Evolutionary conservation across 345 rosid genomes (phyloP).

Genomic region (Psidium guajava): DNA sequence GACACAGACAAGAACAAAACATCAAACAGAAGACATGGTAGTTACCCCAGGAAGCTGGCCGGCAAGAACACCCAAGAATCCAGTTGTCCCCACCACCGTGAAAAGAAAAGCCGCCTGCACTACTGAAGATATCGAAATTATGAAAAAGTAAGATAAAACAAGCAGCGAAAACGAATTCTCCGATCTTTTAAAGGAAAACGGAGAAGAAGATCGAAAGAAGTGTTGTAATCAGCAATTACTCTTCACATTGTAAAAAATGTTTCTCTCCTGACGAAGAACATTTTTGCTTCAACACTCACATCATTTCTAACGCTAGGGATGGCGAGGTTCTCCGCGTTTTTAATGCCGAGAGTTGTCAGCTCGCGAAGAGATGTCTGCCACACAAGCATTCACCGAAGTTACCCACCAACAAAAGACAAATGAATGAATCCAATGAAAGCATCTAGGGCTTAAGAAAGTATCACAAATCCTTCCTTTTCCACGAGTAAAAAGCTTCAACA

Average conservation of each 20-base stretch:
- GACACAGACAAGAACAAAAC: background rate
- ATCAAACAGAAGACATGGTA: background rate
- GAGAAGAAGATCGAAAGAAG: background rate
- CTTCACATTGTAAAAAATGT: background rate
- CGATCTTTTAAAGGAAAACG: background rate
- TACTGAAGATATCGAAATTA: conserved; percentile 26
- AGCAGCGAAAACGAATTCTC: background rate
- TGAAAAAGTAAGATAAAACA: background rate
- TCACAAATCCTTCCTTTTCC: background rate
- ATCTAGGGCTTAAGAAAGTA: background rate
- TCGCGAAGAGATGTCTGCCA: conserved; percentile 75
- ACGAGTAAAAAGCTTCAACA: background rate
- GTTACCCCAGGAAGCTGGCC: conserved; percentile 96
- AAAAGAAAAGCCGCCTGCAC: conserved; percentile 92
- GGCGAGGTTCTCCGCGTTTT: conserved; percentile 83
- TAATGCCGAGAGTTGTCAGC: conserved; percentile 67
- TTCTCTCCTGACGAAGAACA: background rate
- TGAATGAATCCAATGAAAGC: background rate
- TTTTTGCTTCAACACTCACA: conserved; percentile 26
- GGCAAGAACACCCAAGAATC: conserved; percentile 68
- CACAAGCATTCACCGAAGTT: background rate
- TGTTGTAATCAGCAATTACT: background rate
- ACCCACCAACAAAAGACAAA: background rate
- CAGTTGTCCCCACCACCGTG: conserved; percentile 82
- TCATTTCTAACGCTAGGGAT: conserved; percentile 95